Percentiles rank a stretch among this genome's conserved stretches.
Evolutionary conservation across 1,139 yeast species (phyloP).

Genomic region (Yamadazyma dendronema): DNA sequence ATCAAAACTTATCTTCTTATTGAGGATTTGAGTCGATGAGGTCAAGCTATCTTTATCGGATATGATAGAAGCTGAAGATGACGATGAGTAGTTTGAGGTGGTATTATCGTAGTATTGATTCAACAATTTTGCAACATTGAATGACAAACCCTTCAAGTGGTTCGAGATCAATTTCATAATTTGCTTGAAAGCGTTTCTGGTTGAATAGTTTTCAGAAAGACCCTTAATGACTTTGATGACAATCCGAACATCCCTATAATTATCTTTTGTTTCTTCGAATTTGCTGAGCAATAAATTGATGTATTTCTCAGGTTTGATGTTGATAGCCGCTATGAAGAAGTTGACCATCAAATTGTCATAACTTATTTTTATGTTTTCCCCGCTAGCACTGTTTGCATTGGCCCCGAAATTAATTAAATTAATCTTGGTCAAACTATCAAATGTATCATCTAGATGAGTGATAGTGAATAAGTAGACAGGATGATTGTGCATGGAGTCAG

Average conservation of each 20-base stretch:
- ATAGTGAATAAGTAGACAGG: slow-evolving; percentile 45
- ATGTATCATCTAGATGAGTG: slow-evolving; percentile 37
- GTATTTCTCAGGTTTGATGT: slow-evolving; percentile 39
- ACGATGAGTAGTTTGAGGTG: slow-evolving; percentile 5
- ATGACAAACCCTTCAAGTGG: slow-evolving; percentile 29
- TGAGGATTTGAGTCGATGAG: slow-evolving; percentile 8
- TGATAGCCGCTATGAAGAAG: slow-evolving; percentile 42
- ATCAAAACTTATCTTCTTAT: slow-evolving; percentile 11
- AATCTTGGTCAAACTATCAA: slow-evolving; percentile 23
- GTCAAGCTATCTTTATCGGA: slow-evolving; percentile 12
- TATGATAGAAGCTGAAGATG: slow-evolving; percentile 11
- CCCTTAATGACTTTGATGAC: slow-evolving; percentile 41
- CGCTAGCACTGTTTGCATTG: slow-evolving; percentile 12
- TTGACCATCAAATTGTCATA: slow-evolving; percentile 31
- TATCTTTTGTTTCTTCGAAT: slow-evolving; percentile 26
- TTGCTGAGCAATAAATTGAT: slow-evolving; percentile 22
- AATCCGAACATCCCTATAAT: slow-evolving; percentile 29
- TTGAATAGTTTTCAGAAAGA: slow-evolving; percentile 30
- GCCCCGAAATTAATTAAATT: slow-evolving; percentile 15
- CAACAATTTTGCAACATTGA: slow-evolving; percentile 30
- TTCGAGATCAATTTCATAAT: slow-evolving; percentile 24
- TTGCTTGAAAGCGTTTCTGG: slow-evolving; percentile 20
- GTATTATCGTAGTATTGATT: slow-evolving; percentile 20
- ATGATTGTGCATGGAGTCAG: slow-evolving; percentile 25
- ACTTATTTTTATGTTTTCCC: slow-evolving; percentile 11